These are phyloP conservation scores for Cylindrodendrum hubeiense DNA, from an alignment of 2,329 filamentous ascomycete species.

Conservation along the genomic window DNA sequence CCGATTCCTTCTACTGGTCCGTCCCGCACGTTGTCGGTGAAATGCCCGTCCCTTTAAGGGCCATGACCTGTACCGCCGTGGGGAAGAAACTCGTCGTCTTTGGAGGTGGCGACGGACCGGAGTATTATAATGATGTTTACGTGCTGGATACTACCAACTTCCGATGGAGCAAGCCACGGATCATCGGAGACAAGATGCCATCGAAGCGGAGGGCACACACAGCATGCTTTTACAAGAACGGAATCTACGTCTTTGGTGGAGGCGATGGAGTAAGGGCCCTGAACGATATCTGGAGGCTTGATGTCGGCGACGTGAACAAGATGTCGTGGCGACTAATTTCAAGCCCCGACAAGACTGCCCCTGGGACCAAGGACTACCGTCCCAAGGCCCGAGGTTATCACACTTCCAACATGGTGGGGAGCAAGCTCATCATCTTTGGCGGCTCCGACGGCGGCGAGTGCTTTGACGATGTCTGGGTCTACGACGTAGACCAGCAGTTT, in stretches of 20 bases:
- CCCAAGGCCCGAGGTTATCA: slow-evolving; percentile 78
- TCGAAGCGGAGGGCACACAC: slow-evolving; percentile 76
- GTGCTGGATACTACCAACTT: slow-evolving; percentile 79
- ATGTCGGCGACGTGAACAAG: slow-evolving; percentile 74
- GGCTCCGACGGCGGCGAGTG: slow-evolving; percentile 79
- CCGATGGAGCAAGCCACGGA: slow-evolving; percentile 73
- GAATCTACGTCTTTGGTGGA: slow-evolving; percentile 79
- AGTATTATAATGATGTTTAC: slow-evolving; percentile 80
- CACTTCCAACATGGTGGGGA: slow-evolving; percentile 79
- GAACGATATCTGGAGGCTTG: slow-evolving; percentile 80
- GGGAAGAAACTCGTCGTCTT: slow-evolving; percentile 79
- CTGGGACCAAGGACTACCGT: slow-evolving; percentile 53
- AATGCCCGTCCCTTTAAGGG: slow-evolving; percentile 72
- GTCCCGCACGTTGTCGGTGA: slow-evolving; percentile 74
- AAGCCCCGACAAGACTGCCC: slow-evolving; percentile 53
- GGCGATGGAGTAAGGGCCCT: slow-evolving; percentile 78
- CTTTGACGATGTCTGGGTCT: slow-evolving; percentile 81
- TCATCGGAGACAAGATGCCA: slow-evolving; percentile 69
- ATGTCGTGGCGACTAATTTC: slow-evolving; percentile 78
- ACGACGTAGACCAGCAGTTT: slow-evolving; percentile 72
- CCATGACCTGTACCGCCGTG: slow-evolving; percentile 79
- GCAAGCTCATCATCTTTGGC: slow-evolving; percentile 79
- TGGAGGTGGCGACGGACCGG: slow-evolving; percentile 76
- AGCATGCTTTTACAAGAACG: slow-evolving; percentile 78
- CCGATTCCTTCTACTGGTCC: slow-evolving; percentile 78